phyloP scores from a whole-genome alignment of 2,329 filamentous ascomycete species.

The Penicillium brasilianum region DNA sequence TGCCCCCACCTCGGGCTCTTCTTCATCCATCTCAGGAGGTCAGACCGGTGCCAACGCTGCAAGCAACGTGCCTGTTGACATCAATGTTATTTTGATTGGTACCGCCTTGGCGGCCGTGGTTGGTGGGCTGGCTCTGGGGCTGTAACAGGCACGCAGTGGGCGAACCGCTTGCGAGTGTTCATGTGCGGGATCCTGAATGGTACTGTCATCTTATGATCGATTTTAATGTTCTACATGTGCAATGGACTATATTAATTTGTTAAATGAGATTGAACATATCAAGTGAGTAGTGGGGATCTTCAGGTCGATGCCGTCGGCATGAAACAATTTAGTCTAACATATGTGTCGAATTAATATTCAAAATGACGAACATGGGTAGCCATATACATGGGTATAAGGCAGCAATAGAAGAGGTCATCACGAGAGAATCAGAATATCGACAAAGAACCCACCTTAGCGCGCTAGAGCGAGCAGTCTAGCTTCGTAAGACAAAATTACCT shows the following conservation, averaged over 20 bases:
- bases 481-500: background rate
- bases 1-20: conserved; percentile 2
- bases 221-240: background rate
- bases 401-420: too few relatives aligned
- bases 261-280: background rate
- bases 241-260: background rate
- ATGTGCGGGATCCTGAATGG: background rate
- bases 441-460: too few relatives aligned
- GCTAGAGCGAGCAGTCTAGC: too few relatives aligned
- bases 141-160: conserved; percentile 12
- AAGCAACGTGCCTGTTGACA: background rate
- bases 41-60: background rate
- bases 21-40: background rate
- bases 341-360: too few relatives aligned
- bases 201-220: background rate
- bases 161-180: background rate
- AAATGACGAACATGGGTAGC: too few relatives aligned
- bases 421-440: too few relatives aligned
- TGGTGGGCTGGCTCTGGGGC: conserved; percentile 25
- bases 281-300: background rate
- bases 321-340: background rate
- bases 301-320: background rate
- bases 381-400: too few relatives aligned
- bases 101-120: conserved; percentile 11
- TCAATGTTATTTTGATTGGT: background rate